Conservation (phyloP, 257 asterid genomes). For the Primulina eburnea region DNA sequence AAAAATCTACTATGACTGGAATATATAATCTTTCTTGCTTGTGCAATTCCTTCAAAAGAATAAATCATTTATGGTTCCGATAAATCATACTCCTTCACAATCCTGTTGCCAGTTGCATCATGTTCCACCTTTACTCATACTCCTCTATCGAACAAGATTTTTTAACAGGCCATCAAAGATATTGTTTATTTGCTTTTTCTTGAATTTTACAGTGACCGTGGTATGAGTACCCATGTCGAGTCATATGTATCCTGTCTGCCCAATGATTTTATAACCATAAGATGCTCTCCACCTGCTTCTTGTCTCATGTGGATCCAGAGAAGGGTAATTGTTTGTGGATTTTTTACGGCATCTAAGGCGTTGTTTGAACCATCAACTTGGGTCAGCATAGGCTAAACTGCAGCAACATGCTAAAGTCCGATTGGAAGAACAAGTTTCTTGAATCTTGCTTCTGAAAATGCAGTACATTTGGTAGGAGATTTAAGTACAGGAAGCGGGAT, state of each 20-base stretch:
- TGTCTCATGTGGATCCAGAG: background rate
- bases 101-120: background rate
- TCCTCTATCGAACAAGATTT: background rate
- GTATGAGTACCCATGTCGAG: background rate
- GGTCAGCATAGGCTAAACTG: background rate
- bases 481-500: too few species aligned
- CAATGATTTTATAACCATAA: background rate
- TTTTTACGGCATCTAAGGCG: background rate
- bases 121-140: background rate
- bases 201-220: background rate
- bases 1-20: background rate
- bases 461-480: background rate
- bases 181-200: background rate
- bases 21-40: background rate
- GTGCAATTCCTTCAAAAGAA: background rate
- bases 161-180: background rate
- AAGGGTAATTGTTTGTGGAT: background rate
- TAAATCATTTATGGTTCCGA: background rate
- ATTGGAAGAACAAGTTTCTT: background rate
- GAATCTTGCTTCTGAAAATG: background rate
- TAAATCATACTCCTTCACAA: background rate
- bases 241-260: background rate
- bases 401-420: background rate
- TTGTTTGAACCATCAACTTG: background rate
- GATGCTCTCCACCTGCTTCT: background rate